Base-by-base conservation (phyloP, 148 eudicot genomes). In the Limonium bicolor region DNA sequence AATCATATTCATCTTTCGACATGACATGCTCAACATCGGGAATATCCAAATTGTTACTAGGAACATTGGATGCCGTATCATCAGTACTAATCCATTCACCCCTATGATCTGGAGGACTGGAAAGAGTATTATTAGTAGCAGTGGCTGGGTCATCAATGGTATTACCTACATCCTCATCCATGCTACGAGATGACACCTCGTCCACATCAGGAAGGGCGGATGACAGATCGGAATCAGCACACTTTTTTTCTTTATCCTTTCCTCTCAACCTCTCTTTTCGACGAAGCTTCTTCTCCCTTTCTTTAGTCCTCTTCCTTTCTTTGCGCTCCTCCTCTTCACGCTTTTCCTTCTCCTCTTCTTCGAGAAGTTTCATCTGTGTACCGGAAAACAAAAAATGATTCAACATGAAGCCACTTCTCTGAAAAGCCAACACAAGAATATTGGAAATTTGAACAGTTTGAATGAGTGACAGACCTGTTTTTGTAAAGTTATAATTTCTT, bases 281-380 rank as follows among this genome's bases (percentile, higher is more conserved):
- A 26, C 95, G 71, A 8, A 81, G 88, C 68, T 90, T 90, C 51
- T 85, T 90, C 69, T 85, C 95, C 67, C 82, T 70, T 62, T 90
- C 97, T 69, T 90, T 90, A 13, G 58, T 73, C 66, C 78, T 76
- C 62, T 71, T 84, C 48, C 93, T 65, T 49, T 90, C 97, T 70
- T 78, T 80, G 29, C 95, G 93, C 54, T 75, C 97, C 71, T 84
- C 95, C 65, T 84, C 97, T 65, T 84, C 87, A 25, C 85, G 84
- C 58, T 84, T 90, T 67, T 90, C 97, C 54, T 73, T 90, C 60
- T 90, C 97, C 60, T 90, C 97, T 71, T 90, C 97, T 67, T 90
- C 97, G 21, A 90, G 95, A 59, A 90, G 95, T 65, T 90, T 90
- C 56, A 48, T 68, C 97, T 90, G 66, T 34, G 31, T 10, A 6